These are phyloP conservation scores for Trichoderma harzianum DNA, from an alignment of 2,329 filamentous ascomycete genomes.

Conservation along the genomic window DNA sequence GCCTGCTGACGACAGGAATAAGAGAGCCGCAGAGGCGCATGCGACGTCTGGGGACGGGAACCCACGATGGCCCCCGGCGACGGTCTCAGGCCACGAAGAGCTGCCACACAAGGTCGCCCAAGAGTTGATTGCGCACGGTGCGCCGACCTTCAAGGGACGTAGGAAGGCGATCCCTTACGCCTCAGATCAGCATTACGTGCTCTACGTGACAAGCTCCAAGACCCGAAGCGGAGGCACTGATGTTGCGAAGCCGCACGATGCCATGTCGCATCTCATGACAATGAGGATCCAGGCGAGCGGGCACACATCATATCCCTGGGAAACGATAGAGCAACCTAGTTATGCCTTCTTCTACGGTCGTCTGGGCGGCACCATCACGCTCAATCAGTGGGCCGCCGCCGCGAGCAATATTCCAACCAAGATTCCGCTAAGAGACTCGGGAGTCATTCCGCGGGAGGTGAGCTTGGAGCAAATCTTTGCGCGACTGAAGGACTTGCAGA, in stretches of 20 bases:
- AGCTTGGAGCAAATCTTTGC: constrained; percentile 56
- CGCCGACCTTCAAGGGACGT: constrained; percentile 54
- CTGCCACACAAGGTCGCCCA: constrained; percentile 53
- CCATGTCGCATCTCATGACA: constrained; percentile 58
- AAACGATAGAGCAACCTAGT: constrained; percentile 71
- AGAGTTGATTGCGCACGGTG: constrained; percentile 57
- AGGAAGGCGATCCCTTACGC: constrained; percentile 53
- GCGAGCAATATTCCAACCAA: constrained; percentile 54
- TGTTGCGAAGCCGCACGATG: constrained; percentile 48
- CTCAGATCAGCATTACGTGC: constrained; percentile 52
- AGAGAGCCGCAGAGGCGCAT: background rate
- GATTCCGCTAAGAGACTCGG: constrained; percentile 57
- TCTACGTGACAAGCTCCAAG: constrained; percentile 47
- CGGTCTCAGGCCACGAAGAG: constrained; percentile 46
- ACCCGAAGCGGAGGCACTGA: constrained; percentile 46
- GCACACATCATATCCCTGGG: constrained; percentile 55
- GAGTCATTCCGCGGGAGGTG: constrained; percentile 58
- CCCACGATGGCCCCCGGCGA: constrained; percentile 56
- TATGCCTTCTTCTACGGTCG: constrained; percentile 65
- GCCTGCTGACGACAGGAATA: background rate
- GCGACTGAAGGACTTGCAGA: constrained; percentile 57
- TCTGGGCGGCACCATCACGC: constrained; percentile 65
- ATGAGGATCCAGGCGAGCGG: constrained; percentile 45
- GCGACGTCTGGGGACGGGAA: background rate
- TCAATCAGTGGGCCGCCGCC: constrained; percentile 65